A percentile compares a stretch with the other conserved stretches of the same genome.
phyloP scores from a whole-genome alignment of 129 eudicot species.

The Ambrosia trifida region DNA sequence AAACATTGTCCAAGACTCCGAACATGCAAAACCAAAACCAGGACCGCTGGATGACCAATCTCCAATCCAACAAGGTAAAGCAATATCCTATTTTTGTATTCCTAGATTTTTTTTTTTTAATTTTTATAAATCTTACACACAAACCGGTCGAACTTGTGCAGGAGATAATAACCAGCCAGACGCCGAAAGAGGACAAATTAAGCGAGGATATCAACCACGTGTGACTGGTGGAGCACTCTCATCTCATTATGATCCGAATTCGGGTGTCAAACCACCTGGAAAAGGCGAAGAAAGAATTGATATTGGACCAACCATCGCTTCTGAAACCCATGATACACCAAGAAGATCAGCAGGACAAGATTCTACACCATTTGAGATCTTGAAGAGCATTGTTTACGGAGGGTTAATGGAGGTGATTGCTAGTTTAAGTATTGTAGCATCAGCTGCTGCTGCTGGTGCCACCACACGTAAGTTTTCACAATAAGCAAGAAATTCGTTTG shows the following conservation, averaged over 20 bases:
- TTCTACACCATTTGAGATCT: conserved; percentile 39
- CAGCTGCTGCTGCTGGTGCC: conserved; percentile 62
- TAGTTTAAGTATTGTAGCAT: conserved; percentile 51
- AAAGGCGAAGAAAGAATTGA: no score
- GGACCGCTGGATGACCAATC: neutral
- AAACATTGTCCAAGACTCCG: neutral
- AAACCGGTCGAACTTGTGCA: neutral
- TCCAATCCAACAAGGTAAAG: neutral
- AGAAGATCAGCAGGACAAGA: neutral
- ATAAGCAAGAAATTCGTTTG: no score
- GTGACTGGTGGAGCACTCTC: neutral
- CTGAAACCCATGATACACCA: neutral
- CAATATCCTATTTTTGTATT: neutral
- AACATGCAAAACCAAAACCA: neutral
- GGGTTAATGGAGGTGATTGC: conserved; percentile 47
- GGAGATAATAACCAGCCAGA: neutral
- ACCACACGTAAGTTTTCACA: conserved; percentile 36
- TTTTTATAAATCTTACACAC: neutral
- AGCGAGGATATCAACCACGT: neutral
- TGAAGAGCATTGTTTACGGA: conserved; percentile 51
- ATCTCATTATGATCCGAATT: neutral
- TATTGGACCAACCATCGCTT: no score
- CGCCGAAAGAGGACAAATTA: neutral
- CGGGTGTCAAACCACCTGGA: no score
- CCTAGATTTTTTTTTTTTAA: no score